Conservation (phyloP, 768 basidiomycete genomes). For the Psilocybe sp. region DNA sequence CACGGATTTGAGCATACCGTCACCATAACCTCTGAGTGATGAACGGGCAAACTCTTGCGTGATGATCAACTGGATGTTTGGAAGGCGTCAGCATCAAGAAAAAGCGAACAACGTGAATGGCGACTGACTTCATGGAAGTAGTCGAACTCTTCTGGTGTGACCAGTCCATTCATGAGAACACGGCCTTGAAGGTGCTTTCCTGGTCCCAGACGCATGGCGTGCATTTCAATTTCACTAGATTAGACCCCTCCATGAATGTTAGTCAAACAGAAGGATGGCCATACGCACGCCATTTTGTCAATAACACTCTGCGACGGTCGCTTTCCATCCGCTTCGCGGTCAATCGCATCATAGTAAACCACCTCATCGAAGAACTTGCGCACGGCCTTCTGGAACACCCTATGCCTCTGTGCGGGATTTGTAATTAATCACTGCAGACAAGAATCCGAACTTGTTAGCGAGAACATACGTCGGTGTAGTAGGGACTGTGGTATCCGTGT, state of each 20-base stretch:
- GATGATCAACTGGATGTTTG: conserved; percentile 58
- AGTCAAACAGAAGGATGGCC: conserved; percentile 21
- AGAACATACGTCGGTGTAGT: conserved; percentile 62
- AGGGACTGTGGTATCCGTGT: conserved; percentile 65
- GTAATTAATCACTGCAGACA: conserved; percentile 46
- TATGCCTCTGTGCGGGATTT: conserved; percentile 44
- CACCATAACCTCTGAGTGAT: conserved; percentile 77
- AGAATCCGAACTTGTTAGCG: no score
- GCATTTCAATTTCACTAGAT: conserved; percentile 60
- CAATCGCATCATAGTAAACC: conserved; percentile 47
- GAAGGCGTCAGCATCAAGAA: conserved; percentile 2
- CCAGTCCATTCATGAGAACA: conserved; percentile 75
- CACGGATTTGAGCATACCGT: conserved; percentile 44
- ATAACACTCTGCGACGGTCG: conserved; percentile 75
- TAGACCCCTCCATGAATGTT: not conserved
- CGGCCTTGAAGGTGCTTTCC: conserved; percentile 88
- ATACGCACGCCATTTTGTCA: conserved; percentile 82
- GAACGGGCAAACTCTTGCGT: conserved; percentile 79
- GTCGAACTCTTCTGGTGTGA: conserved; percentile 85
- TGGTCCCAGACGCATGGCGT: conserved; percentile 93
- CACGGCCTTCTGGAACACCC: conserved; percentile 54
- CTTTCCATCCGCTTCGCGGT: conserved; percentile 85
- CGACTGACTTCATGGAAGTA: conserved; percentile 77
- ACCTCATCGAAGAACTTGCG: conserved; percentile 73
- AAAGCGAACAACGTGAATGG: not conserved